Evolutionary conservation across 1,139 yeast species (phyloP).

Genomic region (Suhomyces coccinellae): DNA sequence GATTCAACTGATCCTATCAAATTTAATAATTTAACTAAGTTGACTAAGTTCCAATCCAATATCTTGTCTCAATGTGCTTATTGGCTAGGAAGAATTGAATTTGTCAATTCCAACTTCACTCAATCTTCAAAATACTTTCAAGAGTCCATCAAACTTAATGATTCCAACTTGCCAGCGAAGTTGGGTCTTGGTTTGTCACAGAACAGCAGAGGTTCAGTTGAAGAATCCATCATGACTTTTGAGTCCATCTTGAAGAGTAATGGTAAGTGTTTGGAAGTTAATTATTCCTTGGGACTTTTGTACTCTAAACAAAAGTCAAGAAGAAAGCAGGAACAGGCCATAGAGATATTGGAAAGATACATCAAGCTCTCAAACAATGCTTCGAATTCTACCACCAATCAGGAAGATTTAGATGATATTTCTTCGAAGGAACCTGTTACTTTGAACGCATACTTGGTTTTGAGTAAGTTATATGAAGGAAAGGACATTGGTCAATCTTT

Average conservation of each 20-base stretch:
- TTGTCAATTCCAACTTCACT: constrained; percentile 56
- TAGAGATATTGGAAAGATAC: constrained; percentile 70
- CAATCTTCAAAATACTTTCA: constrained; percentile 74
- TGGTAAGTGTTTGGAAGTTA: constrained; percentile 73
- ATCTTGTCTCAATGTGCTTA: constrained; percentile 75
- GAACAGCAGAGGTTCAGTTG: constrained; percentile 66
- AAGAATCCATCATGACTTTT: constrained; percentile 84
- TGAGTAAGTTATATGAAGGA: constrained; percentile 68
- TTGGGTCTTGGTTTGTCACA: constrained; percentile 89
- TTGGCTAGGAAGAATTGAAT: constrained; percentile 83
- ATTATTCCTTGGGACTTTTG: constrained; percentile 72
- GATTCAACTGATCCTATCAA: constrained; percentile 23
- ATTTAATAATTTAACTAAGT: constrained; percentile 20
- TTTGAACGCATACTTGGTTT: constrained; percentile 65
- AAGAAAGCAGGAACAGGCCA: constrained; percentile 49
- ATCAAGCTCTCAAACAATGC: constrained; percentile 54
- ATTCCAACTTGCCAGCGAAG: constrained; percentile 63
- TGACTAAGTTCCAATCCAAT: constrained; percentile 33
- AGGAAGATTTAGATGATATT: constrained; percentile 27
- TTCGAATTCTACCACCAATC: constrained; percentile 31
- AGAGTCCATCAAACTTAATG: constrained; percentile 66
- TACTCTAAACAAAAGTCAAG: constrained; percentile 54
- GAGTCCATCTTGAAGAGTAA: constrained; percentile 70
- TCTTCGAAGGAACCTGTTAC: constrained; percentile 61
- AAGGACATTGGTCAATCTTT: constrained; percentile 60